Conservation (phyloP, 139 green algal genomes). For the Chlorella sorokiniana region DNA sequence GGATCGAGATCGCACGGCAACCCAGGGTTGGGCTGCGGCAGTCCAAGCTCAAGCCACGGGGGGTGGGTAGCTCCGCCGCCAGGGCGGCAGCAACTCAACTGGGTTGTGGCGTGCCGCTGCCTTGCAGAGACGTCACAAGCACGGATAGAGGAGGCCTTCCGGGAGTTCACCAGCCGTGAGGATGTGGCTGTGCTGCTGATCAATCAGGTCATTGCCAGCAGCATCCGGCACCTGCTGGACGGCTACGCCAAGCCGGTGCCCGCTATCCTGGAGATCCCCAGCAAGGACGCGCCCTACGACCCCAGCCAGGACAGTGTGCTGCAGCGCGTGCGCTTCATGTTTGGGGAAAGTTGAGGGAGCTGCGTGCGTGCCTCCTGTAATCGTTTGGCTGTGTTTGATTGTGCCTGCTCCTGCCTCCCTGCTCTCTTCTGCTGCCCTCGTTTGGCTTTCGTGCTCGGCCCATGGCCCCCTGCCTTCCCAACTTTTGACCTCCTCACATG, state of each 20-base stretch:
- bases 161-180: conserved; percentile 89
- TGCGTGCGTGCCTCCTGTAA: conserved; percentile 23
- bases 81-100: no score
- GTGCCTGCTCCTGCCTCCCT: not conserved
- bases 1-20: not conserved
- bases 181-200: conserved; percentile 98
- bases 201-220: conserved; percentile 73
- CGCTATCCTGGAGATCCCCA: conserved; percentile 95
- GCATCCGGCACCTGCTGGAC: conserved; percentile 88
- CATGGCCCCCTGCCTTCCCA: no score
- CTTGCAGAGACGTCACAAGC: conserved; percentile 76
- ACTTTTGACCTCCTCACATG: no score
- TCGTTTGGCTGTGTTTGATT: not conserved
- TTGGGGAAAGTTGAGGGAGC: conserved; percentile 62
- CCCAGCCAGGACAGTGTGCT: conserved; percentile 93
- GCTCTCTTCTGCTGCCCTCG: not conserved
- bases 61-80: no score
- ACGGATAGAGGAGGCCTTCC: conserved; percentile 93
- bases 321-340: conserved; percentile 88
- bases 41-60: no score
- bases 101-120: not conserved
- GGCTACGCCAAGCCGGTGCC: conserved; percentile 79
- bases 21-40: not conserved
- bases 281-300: conserved; percentile 96
- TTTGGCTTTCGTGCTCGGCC: not conserved